Evolutionary conservation across 2,329 filamentous ascomycete species (phyloP), one percentile per base, ranked within the genome.

Genomic region (Colletotrichum cordylinicola): DNA sequence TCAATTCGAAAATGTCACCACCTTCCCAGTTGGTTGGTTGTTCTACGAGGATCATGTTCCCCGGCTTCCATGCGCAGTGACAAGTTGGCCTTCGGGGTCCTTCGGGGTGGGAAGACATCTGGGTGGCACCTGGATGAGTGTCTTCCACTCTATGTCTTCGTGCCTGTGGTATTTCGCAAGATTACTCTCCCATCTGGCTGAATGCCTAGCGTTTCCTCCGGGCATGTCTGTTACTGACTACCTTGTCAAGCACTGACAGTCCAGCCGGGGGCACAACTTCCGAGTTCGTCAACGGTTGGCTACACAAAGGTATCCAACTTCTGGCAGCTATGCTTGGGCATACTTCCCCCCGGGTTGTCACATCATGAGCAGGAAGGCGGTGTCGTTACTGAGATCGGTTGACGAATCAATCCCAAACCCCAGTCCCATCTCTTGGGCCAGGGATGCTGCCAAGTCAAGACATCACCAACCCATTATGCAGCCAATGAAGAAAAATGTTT

Each of bases 1-100:
- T 70, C n/a, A 61, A 70, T 68, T 68, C 35, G 33, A 62, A 69
- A 70, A 70, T 70, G 56, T 62, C 67, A 52, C 27, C 56, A 24
- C 56, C 56, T 56, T 39, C 33, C 13, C 27, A n/a, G 58, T 62
- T 69, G 27, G 58, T 62, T 69, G 24, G 55, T 56, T 67, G 43
- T 68, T 68, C 61, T 24, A 43, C 24, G 21, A 52, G 24, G 24
- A 21, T 52, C 4, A 12, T 33, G 13, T 31, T 9, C 12, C 3
- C 9, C 13, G 10, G 48, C 43, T 39, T 35, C 21, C 8, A 24
- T 9, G 29, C 29, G 24, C 21, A 15, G 62, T 66, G 37, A 52
- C 24, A 33, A n/a, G 24, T 10, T 21, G 21, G 29, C 18, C 24
- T 66, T 12, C n/a, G 10, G 18, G 43, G 18, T 48, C 18, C 24